These are phyloP conservation scores for Corniculantispora saksenae DNA, from an alignment of 2,329 filamentous ascomycete species.

Conservation along the genomic window DNA sequence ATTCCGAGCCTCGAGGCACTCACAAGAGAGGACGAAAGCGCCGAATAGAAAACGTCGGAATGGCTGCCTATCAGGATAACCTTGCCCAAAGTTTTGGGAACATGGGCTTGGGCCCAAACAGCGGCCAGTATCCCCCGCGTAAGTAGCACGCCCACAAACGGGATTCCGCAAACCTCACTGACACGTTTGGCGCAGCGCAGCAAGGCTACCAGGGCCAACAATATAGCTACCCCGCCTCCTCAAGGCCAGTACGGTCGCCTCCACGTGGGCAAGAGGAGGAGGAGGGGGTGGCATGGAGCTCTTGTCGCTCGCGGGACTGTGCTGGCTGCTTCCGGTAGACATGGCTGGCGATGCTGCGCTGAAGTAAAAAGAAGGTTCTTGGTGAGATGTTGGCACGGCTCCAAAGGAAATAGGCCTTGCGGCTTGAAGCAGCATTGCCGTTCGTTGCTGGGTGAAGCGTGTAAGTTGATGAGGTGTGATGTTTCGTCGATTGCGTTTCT, in stretches of 20 bases:
- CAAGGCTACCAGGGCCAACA: slow-evolving; percentile 13
- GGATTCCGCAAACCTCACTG: background rate
- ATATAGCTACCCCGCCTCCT: slow-evolving; percentile 10
- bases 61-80: slow-evolving; percentile 17
- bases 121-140: slow-evolving; percentile 16
- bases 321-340: slow-evolving; percentile 18
- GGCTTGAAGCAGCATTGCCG: slow-evolving; percentile 27
- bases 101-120: slow-evolving; percentile 16
- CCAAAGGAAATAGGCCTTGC: slow-evolving; percentile 4
- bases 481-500: background rate
- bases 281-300: background rate
- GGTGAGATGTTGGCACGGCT: slow-evolving; percentile 20
- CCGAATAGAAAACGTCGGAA: background rate
- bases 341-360: slow-evolving; percentile 20
- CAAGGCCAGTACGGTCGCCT: slow-evolving; percentile 6
- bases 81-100: slow-evolving; percentile 18
- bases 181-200: background rate
- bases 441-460: background rate
- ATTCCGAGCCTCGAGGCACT: background rate
- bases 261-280: background rate
- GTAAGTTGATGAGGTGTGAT: slow-evolving; percentile 2
- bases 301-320: slow-evolving; percentile 21
- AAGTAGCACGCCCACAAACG: background rate
- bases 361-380: background rate
- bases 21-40: background rate